Conservation (phyloP, 371 early-diverging fungal genomes). For the Mucor saturninus region DNA sequence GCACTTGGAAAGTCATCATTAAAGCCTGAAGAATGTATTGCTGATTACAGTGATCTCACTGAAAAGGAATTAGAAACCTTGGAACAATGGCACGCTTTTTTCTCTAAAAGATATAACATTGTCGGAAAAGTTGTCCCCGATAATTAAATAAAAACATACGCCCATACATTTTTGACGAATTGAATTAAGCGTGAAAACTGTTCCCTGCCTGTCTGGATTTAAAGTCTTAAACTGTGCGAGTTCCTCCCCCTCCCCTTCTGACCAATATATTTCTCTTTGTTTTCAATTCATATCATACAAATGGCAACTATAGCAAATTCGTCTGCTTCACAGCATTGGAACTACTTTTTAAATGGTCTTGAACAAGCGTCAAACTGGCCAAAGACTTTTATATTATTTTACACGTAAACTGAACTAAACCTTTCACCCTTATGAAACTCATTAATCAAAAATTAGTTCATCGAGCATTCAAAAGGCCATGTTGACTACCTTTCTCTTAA, state of each 20-base stretch:
- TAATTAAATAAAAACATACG: constrained; percentile 13
- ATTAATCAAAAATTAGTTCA: constrained; percentile 25
- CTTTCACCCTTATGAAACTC: not conserved
- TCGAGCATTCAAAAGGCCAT: constrained; percentile 40
- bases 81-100: constrained; percentile 80
- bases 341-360: constrained; percentile 43
- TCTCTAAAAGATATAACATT: constrained; percentile 77
- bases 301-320: constrained; percentile 34
- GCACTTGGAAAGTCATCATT: constrained; percentile 80
- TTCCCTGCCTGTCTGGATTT: not conserved
- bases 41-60: constrained; percentile 68
- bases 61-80: constrained; percentile 75
- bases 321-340: constrained; percentile 33
- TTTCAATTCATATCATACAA: constrained; percentile 1
- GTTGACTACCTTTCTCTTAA: constrained; percentile 37
- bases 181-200: too few relatives aligned
- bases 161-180: not conserved
- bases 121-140: constrained; percentile 66
- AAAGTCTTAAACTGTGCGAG: not conserved
- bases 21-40: constrained; percentile 74
- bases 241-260: not conserved
- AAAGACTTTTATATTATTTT: constrained; percentile 39
- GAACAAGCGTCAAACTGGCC: constrained; percentile 49
- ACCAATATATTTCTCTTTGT: not conserved
- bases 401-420: constrained; percentile 31